Evolutionary conservation across 257 asterid species (phyloP).

Genomic region (Lithospermum erythrorhizon): DNA sequence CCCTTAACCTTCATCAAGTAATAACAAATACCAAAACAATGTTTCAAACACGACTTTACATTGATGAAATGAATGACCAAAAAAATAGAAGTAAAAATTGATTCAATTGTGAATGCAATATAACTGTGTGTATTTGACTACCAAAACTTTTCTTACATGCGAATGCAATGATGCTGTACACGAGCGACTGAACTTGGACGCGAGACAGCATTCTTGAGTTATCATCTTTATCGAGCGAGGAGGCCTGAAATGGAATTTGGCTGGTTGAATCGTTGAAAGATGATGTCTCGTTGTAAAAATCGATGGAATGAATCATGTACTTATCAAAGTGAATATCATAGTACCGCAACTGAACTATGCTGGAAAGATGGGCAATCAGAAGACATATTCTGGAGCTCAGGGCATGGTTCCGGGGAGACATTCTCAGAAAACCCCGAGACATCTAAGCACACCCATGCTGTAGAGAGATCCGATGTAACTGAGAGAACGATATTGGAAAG

Average conservation of each 20-base stretch:
- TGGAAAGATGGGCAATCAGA: conserved; percentile 13
- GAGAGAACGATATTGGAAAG: conserved; percentile 56
- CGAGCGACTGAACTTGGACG: conserved; percentile 19
- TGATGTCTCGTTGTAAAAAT: conserved; percentile 20
- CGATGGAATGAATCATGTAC: conserved; percentile 32
- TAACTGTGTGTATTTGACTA: conserved; percentile 39
- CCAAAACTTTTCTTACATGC: conserved; percentile 95
- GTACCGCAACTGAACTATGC: conserved; percentile 26
- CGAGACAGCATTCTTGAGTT: conserved; percentile 17
- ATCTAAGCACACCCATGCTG: conserved; percentile 35
- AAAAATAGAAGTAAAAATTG: conserved; percentile 14
- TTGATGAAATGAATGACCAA: conserved; percentile 24
- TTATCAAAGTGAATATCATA: conserved; percentile 20
- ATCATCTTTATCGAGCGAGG: conserved; percentile 9
- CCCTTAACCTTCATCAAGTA: conserved; percentile 22
- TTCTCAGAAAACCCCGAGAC: conserved; percentile 29
- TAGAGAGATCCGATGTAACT: conserved; percentile 17
- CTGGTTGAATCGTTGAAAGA: conserved; percentile 19
- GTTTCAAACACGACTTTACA: conserved; percentile 29
- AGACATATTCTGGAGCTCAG: conserved; percentile 25
- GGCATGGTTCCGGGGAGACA: conserved; percentile 47
- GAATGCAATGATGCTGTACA: conserved; percentile 71
- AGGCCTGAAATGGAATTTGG: conserved; percentile 15
- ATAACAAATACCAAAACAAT: conserved; percentile 26
- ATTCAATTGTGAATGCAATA: conserved; percentile 19